Percentiles rank a stretch among this genome's conserved stretches.
These are phyloP conservation scores for Pyrenophora graminea DNA, from an alignment of 2,329 filamentous ascomycete genomes.

Conservation along the genomic window DNA sequence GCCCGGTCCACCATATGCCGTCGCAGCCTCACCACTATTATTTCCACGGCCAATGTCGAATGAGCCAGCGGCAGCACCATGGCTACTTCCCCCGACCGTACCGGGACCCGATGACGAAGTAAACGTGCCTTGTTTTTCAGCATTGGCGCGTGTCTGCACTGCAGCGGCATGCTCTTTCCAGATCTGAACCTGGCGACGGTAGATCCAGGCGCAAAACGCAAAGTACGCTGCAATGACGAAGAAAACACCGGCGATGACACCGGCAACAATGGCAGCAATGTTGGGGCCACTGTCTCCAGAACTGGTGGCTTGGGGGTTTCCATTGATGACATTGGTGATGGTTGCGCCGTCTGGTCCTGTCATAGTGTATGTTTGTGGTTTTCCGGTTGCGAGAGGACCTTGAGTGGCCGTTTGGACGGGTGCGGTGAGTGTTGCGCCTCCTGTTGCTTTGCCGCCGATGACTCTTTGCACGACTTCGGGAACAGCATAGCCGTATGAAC, in stretches of 20 bases:
- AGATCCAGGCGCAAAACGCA: constrained; percentile 73
- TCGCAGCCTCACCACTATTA: constrained; percentile 14
- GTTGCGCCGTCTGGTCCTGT: constrained; percentile 50
- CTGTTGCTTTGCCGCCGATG: constrained; percentile 69
- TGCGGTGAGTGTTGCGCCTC: constrained; percentile 70
- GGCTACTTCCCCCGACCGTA: constrained; percentile 20
- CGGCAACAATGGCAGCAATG: constrained; percentile 60
- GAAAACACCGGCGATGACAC: constrained; percentile 68
- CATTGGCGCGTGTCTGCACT: constrained; percentile 60
- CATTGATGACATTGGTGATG: constrained; percentile 44
- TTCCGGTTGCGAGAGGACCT: constrained; percentile 73
- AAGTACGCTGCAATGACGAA: constrained; percentile 66
- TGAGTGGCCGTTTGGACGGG: constrained; percentile 66
- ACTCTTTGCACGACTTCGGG: constrained; percentile 65
- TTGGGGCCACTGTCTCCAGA: constrained; percentile 47
- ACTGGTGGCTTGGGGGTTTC: constrained; percentile 24
- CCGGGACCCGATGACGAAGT: constrained; percentile 22
- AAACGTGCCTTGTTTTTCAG: constrained; percentile 44
- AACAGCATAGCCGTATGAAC: constrained; percentile 69
- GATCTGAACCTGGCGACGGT: constrained; percentile 69
- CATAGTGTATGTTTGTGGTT: constrained; percentile 69
- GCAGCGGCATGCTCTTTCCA: constrained; percentile 73
- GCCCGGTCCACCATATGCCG: constrained; percentile 24
- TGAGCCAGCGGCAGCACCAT: constrained; percentile 23
- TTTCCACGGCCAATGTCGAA: constrained; percentile 21